These are phyloP conservation scores for Amylocystis lapponica DNA, from an alignment of 768 basidiomycete genomes.

Conservation along the genomic window DNA sequence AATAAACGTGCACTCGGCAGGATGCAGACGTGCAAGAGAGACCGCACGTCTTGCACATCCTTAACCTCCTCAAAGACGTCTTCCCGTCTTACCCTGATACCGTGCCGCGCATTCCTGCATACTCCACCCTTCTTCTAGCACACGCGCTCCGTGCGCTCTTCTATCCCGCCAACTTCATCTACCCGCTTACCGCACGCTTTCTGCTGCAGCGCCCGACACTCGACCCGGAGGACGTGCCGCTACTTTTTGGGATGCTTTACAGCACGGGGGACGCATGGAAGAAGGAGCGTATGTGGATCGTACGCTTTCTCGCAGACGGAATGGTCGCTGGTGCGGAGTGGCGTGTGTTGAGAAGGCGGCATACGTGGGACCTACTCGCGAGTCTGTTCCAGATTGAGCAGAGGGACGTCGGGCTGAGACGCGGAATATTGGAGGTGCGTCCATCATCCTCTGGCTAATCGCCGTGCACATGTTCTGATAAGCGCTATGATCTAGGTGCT, in stretches of 20 bases:
- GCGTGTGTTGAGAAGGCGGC: constrained; percentile 70
- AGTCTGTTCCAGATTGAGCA: constrained; percentile 70
- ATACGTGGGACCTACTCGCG: constrained; percentile 85
- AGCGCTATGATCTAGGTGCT: constrained; percentile 48
- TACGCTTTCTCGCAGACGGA: constrained; percentile 77
- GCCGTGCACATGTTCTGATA: background rate
- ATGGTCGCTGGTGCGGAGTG: constrained; percentile 75
- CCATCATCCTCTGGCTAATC: background rate
- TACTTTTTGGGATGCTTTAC: constrained; percentile 87
- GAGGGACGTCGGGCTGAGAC: constrained; percentile 45
- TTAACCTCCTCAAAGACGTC: constrained; percentile 61
- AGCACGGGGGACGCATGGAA: constrained; percentile 72
- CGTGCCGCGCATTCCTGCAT: constrained; percentile 61
- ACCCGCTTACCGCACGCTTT: constrained; percentile 82
- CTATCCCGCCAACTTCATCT: constrained; percentile 84
- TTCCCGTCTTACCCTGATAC: constrained; percentile 31
- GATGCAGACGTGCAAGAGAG: constrained; percentile 71
- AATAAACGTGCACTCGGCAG: constrained; percentile 17
- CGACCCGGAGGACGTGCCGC: constrained; percentile 79
- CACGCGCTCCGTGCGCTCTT: constrained; percentile 81
- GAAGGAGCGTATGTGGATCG: constrained; percentile 86
- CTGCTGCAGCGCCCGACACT: constrained; percentile 83
- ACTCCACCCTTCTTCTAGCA: constrained; percentile 73
- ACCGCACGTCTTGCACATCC: constrained; percentile 64
- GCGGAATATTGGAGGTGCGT: constrained; percentile 63